These are phyloP conservation scores for Cryoendolithus antarcticus DNA, from an alignment of 2,329 filamentous ascomycete species.

Conservation along the genomic window DNA sequence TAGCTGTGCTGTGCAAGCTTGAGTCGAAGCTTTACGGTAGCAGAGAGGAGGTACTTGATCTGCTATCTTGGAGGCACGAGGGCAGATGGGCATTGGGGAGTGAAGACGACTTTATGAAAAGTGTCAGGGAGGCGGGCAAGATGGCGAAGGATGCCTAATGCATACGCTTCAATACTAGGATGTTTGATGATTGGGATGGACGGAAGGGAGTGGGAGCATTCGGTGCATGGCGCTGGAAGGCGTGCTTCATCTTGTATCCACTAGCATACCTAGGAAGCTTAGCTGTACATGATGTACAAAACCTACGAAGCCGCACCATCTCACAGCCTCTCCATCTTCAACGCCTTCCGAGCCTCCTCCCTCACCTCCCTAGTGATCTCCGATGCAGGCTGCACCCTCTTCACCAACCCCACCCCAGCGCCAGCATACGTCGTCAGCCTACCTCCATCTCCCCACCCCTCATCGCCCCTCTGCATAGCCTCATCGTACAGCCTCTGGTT, in stretches of 20 bases:
- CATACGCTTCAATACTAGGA: too few species aligned
- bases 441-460: constrained; percentile 40
- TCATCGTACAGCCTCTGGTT: constrained; percentile 34
- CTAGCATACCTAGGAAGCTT: too few species aligned
- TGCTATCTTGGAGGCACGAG: constrained; percentile 30
- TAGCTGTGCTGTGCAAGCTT: constrained; percentile 48
- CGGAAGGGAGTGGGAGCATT: too few species aligned
- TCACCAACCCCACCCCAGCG: constrained; percentile 47
- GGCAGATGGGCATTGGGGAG: constrained; percentile 20
- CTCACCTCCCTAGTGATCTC: constrained; percentile 39
- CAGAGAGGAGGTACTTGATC: constrained; percentile 30
- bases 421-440: constrained; percentile 53
- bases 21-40: constrained; percentile 40
- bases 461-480: constrained; percentile 39
- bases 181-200: too few species aligned
- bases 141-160: constrained; percentile 6
- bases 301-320: too few species aligned
- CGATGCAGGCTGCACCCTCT: constrained; percentile 34
- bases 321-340: neutral
- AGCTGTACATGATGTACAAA: too few species aligned
- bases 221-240: too few species aligned
- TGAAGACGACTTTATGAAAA: constrained; percentile 30
- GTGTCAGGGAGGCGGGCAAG: constrained; percentile 26
- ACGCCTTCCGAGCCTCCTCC: neutral
- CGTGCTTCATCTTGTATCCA: too few species aligned